Evolutionary conservation across 768 basidiomycete genomes (phyloP), one percentile per base, ranked within the genome.

Genomic region (Antrodiella citrinella): DNA sequence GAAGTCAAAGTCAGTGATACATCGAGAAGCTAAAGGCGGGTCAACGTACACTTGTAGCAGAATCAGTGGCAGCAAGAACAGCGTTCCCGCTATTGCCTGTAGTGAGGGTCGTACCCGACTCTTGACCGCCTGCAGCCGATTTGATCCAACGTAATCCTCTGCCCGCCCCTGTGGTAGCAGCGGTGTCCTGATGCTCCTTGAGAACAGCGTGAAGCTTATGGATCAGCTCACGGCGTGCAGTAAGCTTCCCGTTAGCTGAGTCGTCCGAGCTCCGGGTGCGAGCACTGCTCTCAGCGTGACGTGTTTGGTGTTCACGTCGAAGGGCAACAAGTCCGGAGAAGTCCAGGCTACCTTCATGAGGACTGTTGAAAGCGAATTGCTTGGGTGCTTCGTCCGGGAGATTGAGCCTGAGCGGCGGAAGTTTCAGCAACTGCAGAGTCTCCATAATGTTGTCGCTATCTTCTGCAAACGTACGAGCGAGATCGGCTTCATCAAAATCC

Each of bases 401-500:
- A 7, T 22, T 19, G 41, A 43, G 41, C 18, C 10, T 19, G 24
- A 40, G 4, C 10, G 7, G 47, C 35, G 26, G 7, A 22, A 48
- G n/a, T n/a, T n/a, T n/a, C n/a, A n/a, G n/a, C n/a, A n/a, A n/a
- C n/a, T n/a, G n/a, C 13, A 35, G 7, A 35, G 7, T 35, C 30
- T 35, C 41, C 47, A 40, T 40, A 40, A 42, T 48, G n/a, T n/a
- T n/a, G n/a, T n/a, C n/a, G n/a, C n/a, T n/a, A n/a, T 25, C 38
- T 13, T 22, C 5, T 15, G 20, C 18, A 15, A 5, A 9, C 42
- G 5, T 23, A 5, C 7, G 25, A 38, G 24, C 25, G n/a, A n/a
- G n/a, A n/a, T 51, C 50, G 13, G 50, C 30, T 44, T 23, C 26
- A 35, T 47, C 26, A 13, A 45, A 10, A n/a, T 51, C 50, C 13